These are phyloP conservation scores for Peronospora destructor DNA, from an alignment of 352 stramenopile genomes.

Conservation along the genomic window DNA sequence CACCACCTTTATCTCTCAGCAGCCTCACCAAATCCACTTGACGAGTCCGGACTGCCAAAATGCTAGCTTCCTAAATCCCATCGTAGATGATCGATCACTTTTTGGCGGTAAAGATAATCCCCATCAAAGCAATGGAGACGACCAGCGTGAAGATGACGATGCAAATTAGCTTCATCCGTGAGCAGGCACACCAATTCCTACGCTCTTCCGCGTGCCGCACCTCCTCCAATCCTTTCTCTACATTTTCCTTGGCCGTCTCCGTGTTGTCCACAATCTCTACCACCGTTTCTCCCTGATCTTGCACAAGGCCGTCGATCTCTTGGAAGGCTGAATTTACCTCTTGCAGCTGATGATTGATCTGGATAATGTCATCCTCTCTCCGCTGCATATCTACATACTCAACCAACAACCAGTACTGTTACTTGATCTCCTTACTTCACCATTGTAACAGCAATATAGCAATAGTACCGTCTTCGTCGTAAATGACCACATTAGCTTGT, in stretches of 20 bases:
- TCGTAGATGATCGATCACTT: constrained; percentile 2
- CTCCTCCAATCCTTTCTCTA: constrained; percentile 58
- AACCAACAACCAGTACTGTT: not conserved
- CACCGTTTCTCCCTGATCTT: constrained; percentile 74
- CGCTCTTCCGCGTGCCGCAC: constrained; percentile 64
- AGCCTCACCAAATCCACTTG: constrained; percentile 8
- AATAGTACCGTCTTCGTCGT: constrained; percentile 76
- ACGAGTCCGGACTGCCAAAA: constrained; percentile 4
- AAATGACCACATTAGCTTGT: constrained; percentile 75
- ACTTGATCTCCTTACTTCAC: not conserved
- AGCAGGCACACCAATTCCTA: constrained; percentile 66
- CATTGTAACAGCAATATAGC: not conserved
- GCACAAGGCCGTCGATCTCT: constrained; percentile 77
- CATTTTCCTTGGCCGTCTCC: constrained; percentile 69
- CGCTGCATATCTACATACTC: constrained; percentile 50
- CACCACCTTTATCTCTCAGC: constrained; percentile 1
- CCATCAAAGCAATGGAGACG: constrained; percentile 49
- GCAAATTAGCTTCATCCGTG: constrained; percentile 59
- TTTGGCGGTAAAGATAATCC: constrained; percentile 35
- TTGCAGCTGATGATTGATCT: constrained; percentile 82
- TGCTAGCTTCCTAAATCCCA: constrained; percentile 2
- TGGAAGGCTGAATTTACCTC: constrained; percentile 83
- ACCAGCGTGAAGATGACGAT: constrained; percentile 50
- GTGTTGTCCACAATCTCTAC: constrained; percentile 83
- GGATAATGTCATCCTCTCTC: constrained; percentile 81